Evolutionary conservation across 2,329 filamentous ascomycete genomes (phyloP).

Genomic region (Zasmidium cellare): DNA sequence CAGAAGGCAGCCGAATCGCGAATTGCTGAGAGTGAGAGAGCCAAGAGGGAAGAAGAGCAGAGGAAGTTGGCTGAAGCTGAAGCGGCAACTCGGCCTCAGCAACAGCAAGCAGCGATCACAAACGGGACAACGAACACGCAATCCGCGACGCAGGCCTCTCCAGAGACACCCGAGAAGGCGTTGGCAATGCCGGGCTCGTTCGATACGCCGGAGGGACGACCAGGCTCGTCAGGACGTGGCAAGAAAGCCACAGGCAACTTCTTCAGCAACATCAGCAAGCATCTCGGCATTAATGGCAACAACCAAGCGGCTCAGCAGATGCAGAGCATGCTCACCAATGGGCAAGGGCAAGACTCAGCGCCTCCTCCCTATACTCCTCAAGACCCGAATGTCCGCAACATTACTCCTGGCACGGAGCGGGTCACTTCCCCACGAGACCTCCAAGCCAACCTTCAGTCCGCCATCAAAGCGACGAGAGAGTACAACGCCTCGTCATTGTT

Average conservation of each 20-base stretch:
- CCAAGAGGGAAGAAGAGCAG: slow-evolving; percentile 62
- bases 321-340: slow-evolving; percentile 31
- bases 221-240: slow-evolving; percentile 17
- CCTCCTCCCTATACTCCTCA: slow-evolving; percentile 35
- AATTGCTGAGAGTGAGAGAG: slow-evolving; percentile 79
- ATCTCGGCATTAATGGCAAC: slow-evolving; percentile 45
- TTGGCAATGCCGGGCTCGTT: slow-evolving; percentile 74
- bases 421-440: slow-evolving; percentile 49
- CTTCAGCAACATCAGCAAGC: slow-evolving; percentile 67
- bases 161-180: slow-evolving; percentile 32
- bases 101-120: slow-evolving; percentile 15
- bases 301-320: slow-evolving; percentile 41
- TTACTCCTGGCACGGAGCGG: slow-evolving; percentile 32
- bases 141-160: slow-evolving; percentile 6
- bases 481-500: slow-evolving; percentile 75
- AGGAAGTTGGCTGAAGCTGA: slow-evolving; percentile 45
- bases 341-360: slow-evolving; percentile 21
- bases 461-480: slow-evolving; percentile 74
- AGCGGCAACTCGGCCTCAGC: slow-evolving; percentile 13
- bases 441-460: slow-evolving; percentile 72
- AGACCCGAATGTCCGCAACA: slow-evolving; percentile 22
- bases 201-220: slow-evolving; percentile 56
- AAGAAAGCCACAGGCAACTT: slow-evolving; percentile 54
- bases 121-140: slow-evolving; percentile 3
- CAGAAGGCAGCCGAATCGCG: slow-evolving; percentile 84